Base-by-base conservation (phyloP, 768 basidiomycete species). In the Coprinellus micaceus region DNA sequence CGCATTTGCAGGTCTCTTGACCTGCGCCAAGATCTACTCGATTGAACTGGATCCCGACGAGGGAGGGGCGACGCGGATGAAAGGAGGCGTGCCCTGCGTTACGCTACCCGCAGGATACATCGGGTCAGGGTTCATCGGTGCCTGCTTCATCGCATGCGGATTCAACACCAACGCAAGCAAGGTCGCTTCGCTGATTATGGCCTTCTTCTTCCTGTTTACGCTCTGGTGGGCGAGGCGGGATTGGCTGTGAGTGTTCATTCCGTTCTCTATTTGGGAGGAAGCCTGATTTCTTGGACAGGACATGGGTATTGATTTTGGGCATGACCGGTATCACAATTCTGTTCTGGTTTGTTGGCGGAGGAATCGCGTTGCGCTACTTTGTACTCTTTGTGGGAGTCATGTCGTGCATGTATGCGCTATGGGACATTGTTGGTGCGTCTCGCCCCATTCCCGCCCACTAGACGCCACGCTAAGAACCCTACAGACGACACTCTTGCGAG, bases 151-250 rank as follows among this genome's bases (percentile, higher is more conserved):
- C 57, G 82, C 91, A 12, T 92, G 90, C 59, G 93, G 91, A 12
- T 94, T 94, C 67, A 82, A 94, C 69, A 92, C 89, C 45, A 86
- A 90, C 60, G 94, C 94, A 3, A 89, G 86, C 72, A 96, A 96
- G 67, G 65, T 94, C 44, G 93, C 91, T 1, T 83, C 83, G 21
- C 69, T 96, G 21, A 84, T 86, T 9, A 77, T 96, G 49, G 94
- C 85, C 9, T 88, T 69, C n/a, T 90, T 93, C 71, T 95, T 94
- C 73, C 60, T 95, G 29, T 77, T 94, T 62, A 94, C 91, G 1
- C 77, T 94, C 2, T 96, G 91, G 90, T 91, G 90, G 89, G 89
- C 89, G 7, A 76, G 88, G 48, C 77, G 75, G 60, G 89, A 89
- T 65, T 79, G 82, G 76, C 61, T 95, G 88, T 90, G 61, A 63